These are phyloP conservation scores for Hygrophorus russula DNA, from an alignment of 768 basidiomycete species.

Conservation along the genomic window DNA sequence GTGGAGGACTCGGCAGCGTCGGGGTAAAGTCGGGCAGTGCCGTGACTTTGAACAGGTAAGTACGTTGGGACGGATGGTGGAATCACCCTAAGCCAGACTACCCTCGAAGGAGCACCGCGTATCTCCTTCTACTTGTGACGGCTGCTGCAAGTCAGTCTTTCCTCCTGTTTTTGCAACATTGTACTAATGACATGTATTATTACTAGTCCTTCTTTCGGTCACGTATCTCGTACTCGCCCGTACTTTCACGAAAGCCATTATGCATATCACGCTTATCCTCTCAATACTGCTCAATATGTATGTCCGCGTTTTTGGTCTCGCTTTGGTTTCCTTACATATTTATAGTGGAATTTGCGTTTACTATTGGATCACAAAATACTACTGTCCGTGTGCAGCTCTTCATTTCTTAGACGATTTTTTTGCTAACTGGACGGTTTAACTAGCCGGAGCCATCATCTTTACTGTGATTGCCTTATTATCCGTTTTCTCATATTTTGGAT, in stretches of 20 bases:
- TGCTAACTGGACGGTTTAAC: slow-evolving; percentile 2
- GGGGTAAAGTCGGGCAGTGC: slow-evolving; percentile 45
- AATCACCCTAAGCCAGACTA: background rate
- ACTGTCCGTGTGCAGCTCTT: slow-evolving; percentile 38
- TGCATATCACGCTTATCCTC: slow-evolving; percentile 64
- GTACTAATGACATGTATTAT: too few species aligned
- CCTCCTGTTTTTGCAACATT: too few species aligned
- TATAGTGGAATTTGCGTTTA: slow-evolving; percentile 62
- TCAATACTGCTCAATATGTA: slow-evolving; percentile 56
- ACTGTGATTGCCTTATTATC: slow-evolving; percentile 71
- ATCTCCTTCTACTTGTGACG: slow-evolving; percentile 65
- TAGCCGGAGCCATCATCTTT: slow-evolving; percentile 79
- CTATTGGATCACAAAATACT: slow-evolving; percentile 63
- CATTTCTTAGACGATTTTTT: background rate
- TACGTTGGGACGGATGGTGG: slow-evolving; percentile 3
- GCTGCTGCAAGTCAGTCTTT: slow-evolving; percentile 32
- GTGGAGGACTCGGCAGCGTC: slow-evolving; percentile 54
- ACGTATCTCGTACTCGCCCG: slow-evolving; percentile 62
- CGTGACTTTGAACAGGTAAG: slow-evolving; percentile 58
- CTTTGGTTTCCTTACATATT: background rate
- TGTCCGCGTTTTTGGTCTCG: slow-evolving; percentile 13
- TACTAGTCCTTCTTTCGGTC: slow-evolving; percentile 42
- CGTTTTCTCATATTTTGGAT: slow-evolving; percentile 64
- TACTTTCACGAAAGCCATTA: slow-evolving; percentile 60
- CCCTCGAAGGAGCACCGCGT: slow-evolving; percentile 52